Conservation (phyloP, 2,329 filamentous ascomycete genomes). For the Rutstroemia sp. region DNA sequence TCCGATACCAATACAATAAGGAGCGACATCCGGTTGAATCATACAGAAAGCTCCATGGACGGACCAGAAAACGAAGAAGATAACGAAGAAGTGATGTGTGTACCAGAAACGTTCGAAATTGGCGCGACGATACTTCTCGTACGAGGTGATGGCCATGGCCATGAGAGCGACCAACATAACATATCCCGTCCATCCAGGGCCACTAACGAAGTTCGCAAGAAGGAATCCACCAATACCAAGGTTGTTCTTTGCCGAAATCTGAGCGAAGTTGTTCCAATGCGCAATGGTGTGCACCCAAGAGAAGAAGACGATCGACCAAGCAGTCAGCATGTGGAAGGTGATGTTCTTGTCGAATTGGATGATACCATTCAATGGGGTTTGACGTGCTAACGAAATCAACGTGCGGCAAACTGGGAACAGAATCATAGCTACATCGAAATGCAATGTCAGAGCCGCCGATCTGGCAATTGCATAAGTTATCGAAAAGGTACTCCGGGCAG, state of each 20-base stretch:
- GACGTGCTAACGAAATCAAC: constrained; percentile 71
- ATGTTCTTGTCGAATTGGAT: constrained; percentile 88
- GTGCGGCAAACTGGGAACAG: constrained; percentile 79
- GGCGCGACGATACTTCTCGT: constrained; percentile 69
- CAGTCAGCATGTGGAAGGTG: constrained; percentile 77
- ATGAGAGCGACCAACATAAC: constrained; percentile 74
- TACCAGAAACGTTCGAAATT: constrained; percentile 92
- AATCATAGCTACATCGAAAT: constrained; percentile 74
- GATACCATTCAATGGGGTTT: constrained; percentile 77
- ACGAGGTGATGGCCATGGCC: constrained; percentile 69
- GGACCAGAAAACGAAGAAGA: constrained; percentile 91
- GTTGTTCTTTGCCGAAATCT: constrained; percentile 66
- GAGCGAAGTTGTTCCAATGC: constrained; percentile 81
- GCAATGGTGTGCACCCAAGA: constrained; percentile 81
- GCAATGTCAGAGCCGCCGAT: constrained; percentile 67
- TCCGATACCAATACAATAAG: constrained; percentile 66
- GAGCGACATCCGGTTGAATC: constrained; percentile 77
- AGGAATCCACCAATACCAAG: constrained; percentile 74
- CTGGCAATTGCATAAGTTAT: constrained; percentile 71
- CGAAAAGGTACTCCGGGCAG: constrained; percentile 61
- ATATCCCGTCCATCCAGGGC: constrained; percentile 81
- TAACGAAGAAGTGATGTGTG: constrained; percentile 78
- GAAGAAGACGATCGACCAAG: constrained; percentile 85
- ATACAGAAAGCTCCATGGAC: constrained; percentile 85
- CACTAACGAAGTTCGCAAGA: constrained; percentile 68